These are phyloP conservation scores for Pseudophaeomoniella oleicola DNA, from an alignment of 2,329 filamentous ascomycete species.

Conservation along the genomic window DNA sequence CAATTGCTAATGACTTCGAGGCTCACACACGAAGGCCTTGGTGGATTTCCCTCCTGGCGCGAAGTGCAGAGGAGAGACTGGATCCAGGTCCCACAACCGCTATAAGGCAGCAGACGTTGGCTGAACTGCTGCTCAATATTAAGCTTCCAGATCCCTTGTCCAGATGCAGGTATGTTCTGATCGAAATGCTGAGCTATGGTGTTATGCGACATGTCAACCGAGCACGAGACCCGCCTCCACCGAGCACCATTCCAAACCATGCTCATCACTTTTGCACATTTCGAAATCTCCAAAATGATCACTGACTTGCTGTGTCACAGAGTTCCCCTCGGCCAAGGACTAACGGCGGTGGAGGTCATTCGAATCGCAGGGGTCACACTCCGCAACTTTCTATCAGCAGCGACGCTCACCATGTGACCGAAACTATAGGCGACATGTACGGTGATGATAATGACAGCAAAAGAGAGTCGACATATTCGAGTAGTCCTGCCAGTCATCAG, in stretches of 20 bases:
- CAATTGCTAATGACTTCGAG: neutral
- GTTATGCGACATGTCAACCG: no score
- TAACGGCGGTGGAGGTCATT: constrained; percentile 28
- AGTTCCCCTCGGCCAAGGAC: constrained; percentile 25
- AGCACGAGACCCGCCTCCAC: no score
- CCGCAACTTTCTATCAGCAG: constrained; percentile 63
- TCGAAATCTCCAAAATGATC: no score
- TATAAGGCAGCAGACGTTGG: neutral
- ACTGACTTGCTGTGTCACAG: constrained; percentile 14
- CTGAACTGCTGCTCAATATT: no score
- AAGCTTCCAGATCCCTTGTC: neutral
- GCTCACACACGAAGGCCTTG: neutral
- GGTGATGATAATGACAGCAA: constrained; percentile 47
- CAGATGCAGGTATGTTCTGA: neutral
- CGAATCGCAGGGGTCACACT: constrained; percentile 41
- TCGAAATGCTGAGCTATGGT: no score
- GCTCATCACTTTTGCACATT: no score
- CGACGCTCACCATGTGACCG: constrained; percentile 84
- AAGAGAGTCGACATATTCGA: constrained; percentile 53
- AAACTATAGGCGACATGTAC: constrained; percentile 84
- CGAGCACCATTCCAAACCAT: no score
- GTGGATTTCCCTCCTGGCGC: neutral
- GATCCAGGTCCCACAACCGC: neutral
- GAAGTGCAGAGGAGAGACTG: neutral
- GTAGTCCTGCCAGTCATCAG: constrained; percentile 27